phyloP scores from a whole-genome alignment of 1,284 basidiomycete genomes.

The Malassezia sp. region DNA sequence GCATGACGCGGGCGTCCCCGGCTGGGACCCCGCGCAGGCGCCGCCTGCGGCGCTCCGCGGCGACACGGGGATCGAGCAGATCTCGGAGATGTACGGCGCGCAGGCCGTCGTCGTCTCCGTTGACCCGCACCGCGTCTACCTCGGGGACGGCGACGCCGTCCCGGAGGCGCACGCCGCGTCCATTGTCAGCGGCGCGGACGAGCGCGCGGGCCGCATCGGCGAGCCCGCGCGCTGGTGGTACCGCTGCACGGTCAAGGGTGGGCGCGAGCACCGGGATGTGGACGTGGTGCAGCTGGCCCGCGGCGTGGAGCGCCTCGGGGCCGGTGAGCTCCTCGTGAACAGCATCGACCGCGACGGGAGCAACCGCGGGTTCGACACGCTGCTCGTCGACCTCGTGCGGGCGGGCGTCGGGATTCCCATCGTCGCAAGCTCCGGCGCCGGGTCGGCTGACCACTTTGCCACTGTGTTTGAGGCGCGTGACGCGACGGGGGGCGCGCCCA shows the following conservation, averaged over 20 bases:
- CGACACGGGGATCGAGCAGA: slow-evolving; percentile 78
- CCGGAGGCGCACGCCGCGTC: slow-evolving; percentile 48
- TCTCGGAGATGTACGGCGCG: slow-evolving; percentile 78
- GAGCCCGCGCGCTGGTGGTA: slow-evolving; percentile 81
- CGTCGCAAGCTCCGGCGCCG: slow-evolving; percentile 83
- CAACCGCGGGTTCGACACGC: slow-evolving; percentile 81
- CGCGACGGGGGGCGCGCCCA: slow-evolving; percentile 44
- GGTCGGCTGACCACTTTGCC: slow-evolving; percentile 67
- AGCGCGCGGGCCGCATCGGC: slow-evolving; percentile 51
- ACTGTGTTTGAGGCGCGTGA: slow-evolving; percentile 52
- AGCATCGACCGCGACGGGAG: slow-evolving; percentile 94
- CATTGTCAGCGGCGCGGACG: slow-evolving; percentile 30
- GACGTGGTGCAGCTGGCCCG: slow-evolving; percentile 82
- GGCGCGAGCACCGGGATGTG: slow-evolving; percentile 73
- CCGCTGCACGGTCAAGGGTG: slow-evolving; percentile 90
- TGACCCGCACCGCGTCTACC: slow-evolving; percentile 81
- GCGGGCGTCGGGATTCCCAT: slow-evolving; percentile 74
- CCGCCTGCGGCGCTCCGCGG: slow-evolving; percentile 38
- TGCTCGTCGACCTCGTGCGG: slow-evolving; percentile 63
- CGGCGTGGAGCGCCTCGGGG: slow-evolving; percentile 78
- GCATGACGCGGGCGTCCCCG: slow-evolving; percentile 72
- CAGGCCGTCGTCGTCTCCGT: slow-evolving; percentile 97
- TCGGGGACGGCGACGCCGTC: slow-evolving; percentile 53
- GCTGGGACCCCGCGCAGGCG: slow-evolving; percentile 78
- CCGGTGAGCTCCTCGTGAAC: slow-evolving; percentile 90